Base-by-base conservation (phyloP, 306 rosid genomes). In the Carpinus fangiana region DNA sequence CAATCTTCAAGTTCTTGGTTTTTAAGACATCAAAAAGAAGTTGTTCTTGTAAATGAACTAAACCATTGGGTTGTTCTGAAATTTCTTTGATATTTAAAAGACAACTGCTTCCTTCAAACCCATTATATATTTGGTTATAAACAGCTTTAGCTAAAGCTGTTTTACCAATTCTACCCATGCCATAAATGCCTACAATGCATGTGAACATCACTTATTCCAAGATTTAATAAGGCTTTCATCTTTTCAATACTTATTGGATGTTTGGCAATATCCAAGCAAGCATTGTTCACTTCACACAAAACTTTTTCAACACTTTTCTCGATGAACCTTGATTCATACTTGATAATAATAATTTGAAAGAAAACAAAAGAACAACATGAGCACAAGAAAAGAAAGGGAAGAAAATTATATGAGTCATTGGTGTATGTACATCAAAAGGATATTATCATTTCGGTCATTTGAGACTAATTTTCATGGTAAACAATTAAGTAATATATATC, bases 111-210 rank as follows among this genome's bases (percentile, higher is more conserved):
- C 71, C 76, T 23, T 73, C 46, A 31, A 78, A 82, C 3, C 0
- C 38, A 10, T 59, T 28, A 3, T n/a, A 23, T 66, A 77, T 7
- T 10, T 77, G 12, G 12, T 82, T 82, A 68, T 76, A 71, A 13
- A 77, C 23, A 11, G 85, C 81, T 65, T 82, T 77, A 1, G 85
- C 81, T 2, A 76, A 4, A 5, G 81, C 71, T 38, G 84, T 70
- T 64, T 81, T 81, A 0, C 84, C 84, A 12, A 53, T 43, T 51
- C 81, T 81, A 12, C 85, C 75, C 78, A 82, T 82, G 0, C 82
- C 82, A n/a, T 56, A 76, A 12, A 82, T 64, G 43, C 83, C 79
- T 0, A 65, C 51, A 4, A 80, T 18, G n/a, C n/a, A n/a, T n/a
- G 0, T 31, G 16, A 4, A 80, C 79, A 23, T 20, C 61, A 53